These are phyloP conservation scores for Nicotiana attenuata DNA, from an alignment of 257 asterid species.

Conservation along the genomic window DNA sequence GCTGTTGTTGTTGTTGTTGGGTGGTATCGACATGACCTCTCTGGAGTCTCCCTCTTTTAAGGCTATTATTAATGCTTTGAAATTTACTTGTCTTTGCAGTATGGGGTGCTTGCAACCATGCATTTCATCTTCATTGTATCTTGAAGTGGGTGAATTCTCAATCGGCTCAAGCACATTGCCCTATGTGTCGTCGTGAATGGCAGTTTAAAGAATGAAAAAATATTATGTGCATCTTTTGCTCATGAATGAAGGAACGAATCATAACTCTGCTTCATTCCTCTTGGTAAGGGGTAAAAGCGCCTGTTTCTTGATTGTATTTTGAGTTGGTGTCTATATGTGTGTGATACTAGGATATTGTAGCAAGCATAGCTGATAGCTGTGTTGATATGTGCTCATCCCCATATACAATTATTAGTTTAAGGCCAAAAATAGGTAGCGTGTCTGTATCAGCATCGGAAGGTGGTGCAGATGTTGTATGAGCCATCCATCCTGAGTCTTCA, in stretches of 20 bases:
- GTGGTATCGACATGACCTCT: background rate
- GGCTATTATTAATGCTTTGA: background rate
- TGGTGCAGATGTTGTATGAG: background rate
- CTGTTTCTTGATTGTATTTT: background rate
- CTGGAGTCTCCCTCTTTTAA: background rate
- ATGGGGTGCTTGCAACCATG: constrained; percentile 94
- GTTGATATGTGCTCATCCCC: background rate
- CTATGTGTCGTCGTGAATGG: constrained; percentile 97
- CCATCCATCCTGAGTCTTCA: background rate
- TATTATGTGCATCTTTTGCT: background rate
- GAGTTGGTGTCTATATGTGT: background rate
- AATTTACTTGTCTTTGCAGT: constrained; percentile 32
- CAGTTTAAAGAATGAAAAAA: constrained; percentile 67
- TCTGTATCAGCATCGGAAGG: background rate
- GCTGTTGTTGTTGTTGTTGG: no score
- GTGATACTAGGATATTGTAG: background rate
- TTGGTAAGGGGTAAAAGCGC: background rate
- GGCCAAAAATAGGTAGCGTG: background rate
- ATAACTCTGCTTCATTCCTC: background rate
- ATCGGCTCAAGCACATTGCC: constrained; percentile 89
- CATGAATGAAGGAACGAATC: background rate
- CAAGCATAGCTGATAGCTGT: background rate
- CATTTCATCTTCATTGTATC: constrained; percentile 95
- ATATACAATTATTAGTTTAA: background rate
- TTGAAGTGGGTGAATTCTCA: constrained; percentile 96